Evolutionary conservation across 2,329 filamentous ascomycete genomes (phyloP).

Genomic region (Harringtonia lauricola): DNA sequence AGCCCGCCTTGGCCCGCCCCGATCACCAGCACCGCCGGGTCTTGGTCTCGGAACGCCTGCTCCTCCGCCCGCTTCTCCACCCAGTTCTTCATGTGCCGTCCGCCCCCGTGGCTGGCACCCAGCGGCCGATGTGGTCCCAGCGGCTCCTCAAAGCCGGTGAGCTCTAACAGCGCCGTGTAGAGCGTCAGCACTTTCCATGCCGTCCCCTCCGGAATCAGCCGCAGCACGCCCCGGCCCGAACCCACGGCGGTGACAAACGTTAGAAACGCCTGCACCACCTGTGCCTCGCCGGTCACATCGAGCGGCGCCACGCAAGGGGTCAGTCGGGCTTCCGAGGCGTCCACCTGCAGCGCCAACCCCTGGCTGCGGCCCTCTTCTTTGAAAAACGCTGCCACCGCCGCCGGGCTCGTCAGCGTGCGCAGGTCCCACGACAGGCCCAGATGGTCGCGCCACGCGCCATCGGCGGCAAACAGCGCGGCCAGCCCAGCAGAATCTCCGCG

Average conservation of each 20-base stretch:
- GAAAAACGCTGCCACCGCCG: slow-evolving; percentile 28
- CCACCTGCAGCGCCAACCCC: slow-evolving; percentile 33
- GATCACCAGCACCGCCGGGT: slow-evolving; percentile 50
- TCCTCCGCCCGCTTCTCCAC: slow-evolving; percentile 41
- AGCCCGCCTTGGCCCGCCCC: slow-evolving; percentile 50
- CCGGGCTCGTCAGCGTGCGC: slow-evolving; percentile 34
- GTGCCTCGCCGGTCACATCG: slow-evolving; percentile 35
- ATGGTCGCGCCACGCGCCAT: slow-evolving; percentile 49
- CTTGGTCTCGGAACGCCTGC: slow-evolving; percentile 27
- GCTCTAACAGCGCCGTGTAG: slow-evolving; percentile 44
- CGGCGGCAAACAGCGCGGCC: slow-evolving; percentile 27
- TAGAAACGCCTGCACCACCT: slow-evolving; percentile 46
- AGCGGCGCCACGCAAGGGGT: slow-evolving; percentile 33
- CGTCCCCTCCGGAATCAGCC: slow-evolving; percentile 31
- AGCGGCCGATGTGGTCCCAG: slow-evolving; percentile 33
- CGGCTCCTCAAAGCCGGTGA: slow-evolving; percentile 43
- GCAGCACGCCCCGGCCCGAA: slow-evolving; percentile 41
- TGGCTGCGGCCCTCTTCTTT: slow-evolving; percentile 17
- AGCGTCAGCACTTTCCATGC: slow-evolving; percentile 53
- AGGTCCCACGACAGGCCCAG: slow-evolving; percentile 45
- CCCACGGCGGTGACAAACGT: slow-evolving; percentile 42
- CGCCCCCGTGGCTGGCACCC: slow-evolving; percentile 45
- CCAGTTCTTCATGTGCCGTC: slow-evolving; percentile 47
- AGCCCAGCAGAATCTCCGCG: slow-evolving; percentile 22
- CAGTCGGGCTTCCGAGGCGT: slow-evolving; percentile 30